These are phyloP conservation scores for Phytophthora kernoviae DNA, from an alignment of 352 stramenopile species.

Conservation along the genomic window DNA sequence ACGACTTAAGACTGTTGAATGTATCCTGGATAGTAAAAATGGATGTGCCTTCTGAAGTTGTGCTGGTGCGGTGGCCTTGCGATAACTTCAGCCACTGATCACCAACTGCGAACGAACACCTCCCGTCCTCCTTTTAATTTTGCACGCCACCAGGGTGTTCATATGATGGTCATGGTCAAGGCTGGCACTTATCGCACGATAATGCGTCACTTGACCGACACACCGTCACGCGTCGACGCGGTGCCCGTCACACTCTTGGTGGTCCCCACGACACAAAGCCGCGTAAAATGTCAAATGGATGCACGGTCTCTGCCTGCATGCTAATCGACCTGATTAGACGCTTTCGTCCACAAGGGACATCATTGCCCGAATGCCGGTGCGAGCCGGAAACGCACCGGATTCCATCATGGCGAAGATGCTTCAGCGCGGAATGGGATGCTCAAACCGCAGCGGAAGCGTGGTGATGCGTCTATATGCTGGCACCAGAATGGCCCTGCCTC, in stretches of 20 bases:
- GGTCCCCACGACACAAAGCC: background rate
- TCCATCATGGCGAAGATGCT: conserved; percentile 12
- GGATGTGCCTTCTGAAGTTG: too few relatives aligned
- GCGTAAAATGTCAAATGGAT: background rate
- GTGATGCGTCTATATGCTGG: conserved; percentile 9
- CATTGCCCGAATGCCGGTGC: background rate
- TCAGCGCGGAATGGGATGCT: background rate
- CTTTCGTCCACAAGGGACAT: conserved; percentile 1
- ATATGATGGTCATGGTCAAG: too few relatives aligned
- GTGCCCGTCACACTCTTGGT: background rate
- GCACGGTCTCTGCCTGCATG: background rate
- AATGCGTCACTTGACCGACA: background rate
- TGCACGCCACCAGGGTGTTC: too few relatives aligned
- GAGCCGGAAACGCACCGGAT: conserved; percentile 14
- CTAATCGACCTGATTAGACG: background rate
- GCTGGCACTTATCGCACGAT: background rate
- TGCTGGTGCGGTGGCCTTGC: too few relatives aligned
- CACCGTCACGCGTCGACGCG: background rate
- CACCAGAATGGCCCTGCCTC: conserved; percentile 13
- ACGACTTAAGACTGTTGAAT: too few relatives aligned
- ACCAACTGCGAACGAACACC: too few relatives aligned
- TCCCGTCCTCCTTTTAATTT: too few relatives aligned
- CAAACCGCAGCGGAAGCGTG: background rate
- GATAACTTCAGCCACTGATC: too few relatives aligned
- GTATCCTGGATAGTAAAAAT: too few relatives aligned